Evolutionary conservation across 2,329 filamentous ascomycete species (phyloP), one percentile per base, ranked within the genome.

Genomic region (Phyllosticta citribraziliensis): DNA sequence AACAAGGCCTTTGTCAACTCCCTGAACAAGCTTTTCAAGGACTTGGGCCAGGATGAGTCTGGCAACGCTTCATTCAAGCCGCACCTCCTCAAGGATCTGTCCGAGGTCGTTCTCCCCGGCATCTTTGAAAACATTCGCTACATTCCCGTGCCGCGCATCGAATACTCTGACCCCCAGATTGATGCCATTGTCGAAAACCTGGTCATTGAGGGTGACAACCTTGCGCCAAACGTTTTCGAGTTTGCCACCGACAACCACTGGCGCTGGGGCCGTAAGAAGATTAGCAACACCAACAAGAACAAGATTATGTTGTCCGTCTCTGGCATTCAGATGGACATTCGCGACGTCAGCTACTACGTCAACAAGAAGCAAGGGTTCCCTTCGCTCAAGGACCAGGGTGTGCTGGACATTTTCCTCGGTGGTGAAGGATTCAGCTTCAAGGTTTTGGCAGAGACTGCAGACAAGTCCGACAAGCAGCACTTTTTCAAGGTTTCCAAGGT

Each of bases 401-500:
- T 97, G 33, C 86, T 88, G 76, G 92, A 97, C 72, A 86, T 99
- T 68, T 84, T 91, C 70, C 83, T 99, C 60, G 89, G 88, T 25
- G 94, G 92, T 33, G 84, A 88, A 52, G 94, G 94, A 40, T 87
- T 99, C 73, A 88, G 88, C 69, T 96, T 97, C 83, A 92, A 91
- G 75, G 85, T 97, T 71, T 89, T 91, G 72, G 82, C 96, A 67
- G 89, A 92, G 61, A 92, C 87, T 55, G 87, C 90, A 2, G 86
- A 93, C 58, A 84, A 87, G 71, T 81, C 79, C 20, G 91, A 96
- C 69, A 79, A 80, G 27, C 84, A 89, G 68, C 86, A 94, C 74
- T 94, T 96, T 77, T 93, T 97, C 84, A 97, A 96, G 83, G 83
- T 97, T 63, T 91, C 96, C 70, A 92, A 88, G 74, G 88, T 96